Evolutionary conservation across 495 filamentous ascomycete genomes (phyloP).

Genomic region (Elasticomyces elasticus): DNA sequence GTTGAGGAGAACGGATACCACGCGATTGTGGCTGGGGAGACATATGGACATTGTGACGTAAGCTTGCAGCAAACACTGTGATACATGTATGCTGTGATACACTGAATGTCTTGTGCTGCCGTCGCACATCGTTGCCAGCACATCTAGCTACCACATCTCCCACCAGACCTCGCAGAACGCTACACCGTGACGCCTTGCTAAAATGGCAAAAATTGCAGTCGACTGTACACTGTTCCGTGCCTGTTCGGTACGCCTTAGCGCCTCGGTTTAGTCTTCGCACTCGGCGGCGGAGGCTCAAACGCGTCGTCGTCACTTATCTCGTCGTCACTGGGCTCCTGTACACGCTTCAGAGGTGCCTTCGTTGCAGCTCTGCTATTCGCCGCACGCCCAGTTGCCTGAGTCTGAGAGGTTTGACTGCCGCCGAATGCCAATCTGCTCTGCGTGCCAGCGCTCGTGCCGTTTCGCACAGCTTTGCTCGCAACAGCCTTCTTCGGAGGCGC

Average conservation of each 20-base stretch:
- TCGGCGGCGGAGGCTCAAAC: slow-evolving; percentile 51
- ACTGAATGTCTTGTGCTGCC: too few species aligned
- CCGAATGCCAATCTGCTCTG: slow-evolving; percentile 39
- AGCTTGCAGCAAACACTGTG: too few species aligned
- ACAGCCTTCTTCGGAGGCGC: slow-evolving; percentile 26
- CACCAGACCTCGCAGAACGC: too few species aligned
- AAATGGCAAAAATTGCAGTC: too few species aligned
- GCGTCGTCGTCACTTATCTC: slow-evolving; percentile 68
- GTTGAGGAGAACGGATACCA: too few species aligned
- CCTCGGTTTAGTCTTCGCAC: slow-evolving; percentile 19
- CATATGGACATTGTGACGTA: too few species aligned
- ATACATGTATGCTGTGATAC: too few species aligned
- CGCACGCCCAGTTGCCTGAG: background rate
- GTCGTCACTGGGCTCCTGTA: slow-evolving; percentile 52
- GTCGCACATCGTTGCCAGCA: too few species aligned
- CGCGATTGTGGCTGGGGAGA: too few species aligned
- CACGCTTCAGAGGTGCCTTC: slow-evolving; percentile 8
- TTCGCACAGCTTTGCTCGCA: slow-evolving; percentile 13
- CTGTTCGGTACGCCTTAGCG: slow-evolving; percentile 1
- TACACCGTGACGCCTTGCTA: background rate
- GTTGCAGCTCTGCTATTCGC: background rate
- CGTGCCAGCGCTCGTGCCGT: slow-evolving; percentile 25
- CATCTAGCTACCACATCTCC: too few species aligned
- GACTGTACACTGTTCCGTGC: too few species aligned
- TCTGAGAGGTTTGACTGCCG: background rate